Evolutionary conservation across 306 rosid genomes (phyloP).

Genomic region (Parietaria judaica): DNA sequence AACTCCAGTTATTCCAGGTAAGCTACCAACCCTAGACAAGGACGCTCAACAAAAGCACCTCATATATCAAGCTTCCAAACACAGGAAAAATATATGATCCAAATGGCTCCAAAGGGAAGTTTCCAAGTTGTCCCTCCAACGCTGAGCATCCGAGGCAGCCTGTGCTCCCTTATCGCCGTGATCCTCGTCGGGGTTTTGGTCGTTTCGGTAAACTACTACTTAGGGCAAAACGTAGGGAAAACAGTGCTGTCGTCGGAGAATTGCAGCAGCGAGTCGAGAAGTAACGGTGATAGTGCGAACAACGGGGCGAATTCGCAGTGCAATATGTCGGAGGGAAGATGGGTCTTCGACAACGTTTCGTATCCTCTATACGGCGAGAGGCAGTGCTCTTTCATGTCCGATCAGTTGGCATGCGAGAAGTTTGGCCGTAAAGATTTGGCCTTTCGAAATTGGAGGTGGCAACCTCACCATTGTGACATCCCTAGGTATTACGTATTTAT

Average conservation of each 20-base stretch:
- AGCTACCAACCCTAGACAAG: slow-evolving; percentile 18
- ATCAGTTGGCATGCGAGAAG: slow-evolving; percentile 82
- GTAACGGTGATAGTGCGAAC: background rate
- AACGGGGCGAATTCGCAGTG: slow-evolving; percentile 22
- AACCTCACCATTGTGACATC: slow-evolving; percentile 60
- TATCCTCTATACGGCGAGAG: slow-evolving; percentile 64
- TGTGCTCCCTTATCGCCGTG: slow-evolving; percentile 47
- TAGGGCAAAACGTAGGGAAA: slow-evolving; percentile 28
- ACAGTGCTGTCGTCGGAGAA: slow-evolving; percentile 6
- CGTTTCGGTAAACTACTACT: slow-evolving; percentile 33
- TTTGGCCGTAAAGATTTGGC: slow-evolving; percentile 64
- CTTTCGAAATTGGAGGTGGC: slow-evolving; percentile 75
- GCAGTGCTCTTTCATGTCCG: slow-evolving; percentile 67
- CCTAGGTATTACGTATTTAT: slow-evolving; percentile 38
- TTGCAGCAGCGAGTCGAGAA: background rate
- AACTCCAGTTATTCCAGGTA: slow-evolving; percentile 12
- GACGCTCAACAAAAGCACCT: slow-evolving; percentile 43
- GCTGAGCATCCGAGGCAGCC: slow-evolving; percentile 51
- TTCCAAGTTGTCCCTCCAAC: slow-evolving; percentile 28
- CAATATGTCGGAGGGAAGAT: slow-evolving; percentile 58
- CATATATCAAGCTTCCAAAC: slow-evolving; percentile 20
- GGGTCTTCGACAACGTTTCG: slow-evolving; percentile 65
- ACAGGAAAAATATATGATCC: background rate
- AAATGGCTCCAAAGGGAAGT: slow-evolving; percentile 29
- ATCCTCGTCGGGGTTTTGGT: slow-evolving; percentile 39